A percentile compares a stretch with the other conserved stretches of the same genome.
Conservation (phyloP, 2,329 filamentous ascomycete genomes). For the Cordyceps fumosorosea region DNA sequence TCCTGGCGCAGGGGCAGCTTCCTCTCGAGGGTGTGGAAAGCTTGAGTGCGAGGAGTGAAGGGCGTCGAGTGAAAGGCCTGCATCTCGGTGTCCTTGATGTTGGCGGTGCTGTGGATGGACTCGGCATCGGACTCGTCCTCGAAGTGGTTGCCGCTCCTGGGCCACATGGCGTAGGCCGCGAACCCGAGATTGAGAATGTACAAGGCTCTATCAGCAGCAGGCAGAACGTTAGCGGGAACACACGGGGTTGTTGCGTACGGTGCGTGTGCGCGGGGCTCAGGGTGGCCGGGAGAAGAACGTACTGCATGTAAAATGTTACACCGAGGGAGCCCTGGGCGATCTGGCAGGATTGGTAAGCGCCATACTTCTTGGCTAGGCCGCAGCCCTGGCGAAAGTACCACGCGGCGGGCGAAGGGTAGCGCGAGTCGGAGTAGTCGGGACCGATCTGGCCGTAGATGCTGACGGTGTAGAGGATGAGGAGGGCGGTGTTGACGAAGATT, state of each 20-base stretch:
- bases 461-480: conserved; percentile 57
- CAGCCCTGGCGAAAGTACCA: conserved; percentile 75
- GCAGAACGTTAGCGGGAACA: not conserved
- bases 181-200: conserved; percentile 54
- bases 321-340: conserved; percentile 64
- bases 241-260: not conserved
- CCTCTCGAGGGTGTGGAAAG: conserved; percentile 57
- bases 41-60: conserved; percentile 60
- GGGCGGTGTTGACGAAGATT: conserved; percentile 47
- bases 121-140: conserved; percentile 35
- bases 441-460: conserved; percentile 66
- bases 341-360: conserved; percentile 52
- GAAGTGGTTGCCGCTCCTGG: conserved; percentile 47
- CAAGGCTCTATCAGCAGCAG: conserved; percentile 39
- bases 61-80: conserved; percentile 42
- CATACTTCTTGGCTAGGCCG: conserved; percentile 47
- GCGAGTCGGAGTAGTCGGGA: conserved; percentile 62
- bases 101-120: conserved; percentile 19
- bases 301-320: conserved; percentile 61
- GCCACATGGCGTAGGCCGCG: conserved; percentile 51
- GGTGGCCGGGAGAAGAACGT: conserved; percentile 33
- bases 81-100: conserved; percentile 51
- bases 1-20: conserved; percentile 42
- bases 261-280: not conserved
- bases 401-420: conserved; percentile 53